Evolutionary conservation across 2,329 filamentous ascomycete genomes (phyloP), one percentile per base, ranked within the genome.

Genomic region (Nigrospora sphaerica): DNA sequence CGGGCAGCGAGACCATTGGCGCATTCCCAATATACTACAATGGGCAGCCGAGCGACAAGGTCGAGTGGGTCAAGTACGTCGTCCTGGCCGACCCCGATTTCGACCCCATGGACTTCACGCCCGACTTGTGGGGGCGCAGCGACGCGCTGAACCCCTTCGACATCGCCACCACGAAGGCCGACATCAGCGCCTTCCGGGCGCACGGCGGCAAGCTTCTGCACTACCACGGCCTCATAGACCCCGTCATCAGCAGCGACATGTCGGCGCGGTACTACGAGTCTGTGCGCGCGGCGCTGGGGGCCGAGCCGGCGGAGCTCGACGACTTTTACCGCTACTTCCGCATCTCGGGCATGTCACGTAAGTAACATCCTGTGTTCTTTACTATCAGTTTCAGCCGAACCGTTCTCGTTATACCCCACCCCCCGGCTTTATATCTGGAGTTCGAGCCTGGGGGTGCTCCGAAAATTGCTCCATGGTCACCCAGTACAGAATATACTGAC

Each of bases 261-360:
- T 69, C 65, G 12, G 64, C 67, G 12, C 57, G 68, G 12, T 76
- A 76, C 63, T 76, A 76, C 57, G 61, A 73, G 40, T 63, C 73
- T 39, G 68, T 75, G 4, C 59, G 62, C 3, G n/a, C 58, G 23
- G 72, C 68, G 0, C 73, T 76, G 70, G 51, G 51, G 6, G 53
- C 63, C 0, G 50, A 58, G 0, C 42, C 57, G 1, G 41, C 49
- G 0, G 49, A 66, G 45, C 55, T 74, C 6, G 69, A 74, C 46
- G 54, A 59, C 1, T 74, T 72, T 49, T 71, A 75, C 52, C 68
- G 75, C 41, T 72, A 67, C 58, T 80, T 80, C 63, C 66, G 67
- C 32, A 67, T 80, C 50, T 70, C 68, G 5, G 75, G 76, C 7
- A 74, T 77, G 63, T 63, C 58, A 2, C 77, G 80, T 32, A n/a